Evolutionary conservation across 2,329 filamentous ascomycete species (phyloP).

Genomic region (Orbilia javanica): DNA sequence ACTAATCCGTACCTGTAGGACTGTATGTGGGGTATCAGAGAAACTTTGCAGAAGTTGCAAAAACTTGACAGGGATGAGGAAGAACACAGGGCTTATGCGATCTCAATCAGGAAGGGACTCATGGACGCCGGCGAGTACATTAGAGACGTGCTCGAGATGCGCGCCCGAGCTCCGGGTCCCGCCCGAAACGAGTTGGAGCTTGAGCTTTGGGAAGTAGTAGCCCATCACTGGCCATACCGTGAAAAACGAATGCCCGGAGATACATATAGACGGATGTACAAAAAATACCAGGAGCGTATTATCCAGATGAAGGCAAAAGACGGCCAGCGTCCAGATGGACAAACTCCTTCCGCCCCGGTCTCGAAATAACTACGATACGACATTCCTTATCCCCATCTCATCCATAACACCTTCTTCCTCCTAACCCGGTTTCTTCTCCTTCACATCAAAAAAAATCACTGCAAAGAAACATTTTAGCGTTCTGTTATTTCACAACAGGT

Average conservation of each 20-base stretch:
- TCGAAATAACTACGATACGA: slow-evolving; percentile 20
- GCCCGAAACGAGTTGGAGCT: slow-evolving; percentile 36
- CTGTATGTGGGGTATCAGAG: slow-evolving; percentile 46
- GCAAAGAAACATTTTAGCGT: slow-evolving; percentile 18
- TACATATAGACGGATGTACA: slow-evolving; percentile 39
- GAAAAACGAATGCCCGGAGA: slow-evolving; percentile 48
- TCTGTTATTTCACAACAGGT: slow-evolving; percentile 38
- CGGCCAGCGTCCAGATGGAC: slow-evolving; percentile 21
- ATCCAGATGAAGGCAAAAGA: slow-evolving; percentile 52
- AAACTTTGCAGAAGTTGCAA: slow-evolving; percentile 37
- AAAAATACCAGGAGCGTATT: slow-evolving; percentile 45
- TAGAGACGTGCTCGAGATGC: slow-evolving; percentile 42
- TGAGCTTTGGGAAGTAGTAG: slow-evolving; percentile 56
- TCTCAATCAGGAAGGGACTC: slow-evolving; percentile 50
- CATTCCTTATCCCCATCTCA: not conserved
- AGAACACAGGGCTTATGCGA: slow-evolving; percentile 36
- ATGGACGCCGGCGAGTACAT: slow-evolving; percentile 51
- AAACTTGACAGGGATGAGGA: slow-evolving; percentile 35
- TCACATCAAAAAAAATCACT: slow-evolving; percentile 16
- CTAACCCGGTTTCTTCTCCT: not conserved
- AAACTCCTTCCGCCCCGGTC: slow-evolving; percentile 9
- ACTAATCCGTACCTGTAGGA: slow-evolving; percentile 35
- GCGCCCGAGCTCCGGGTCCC: slow-evolving; percentile 10
- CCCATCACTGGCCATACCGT: slow-evolving; percentile 48
- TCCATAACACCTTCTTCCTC: not conserved